Percentiles rank a stretch among this genome's conserved stretches.
Evolutionary conservation across 1,139 yeast genomes (phyloP).

Genomic region (Debaryomyces nepalensis): DNA sequence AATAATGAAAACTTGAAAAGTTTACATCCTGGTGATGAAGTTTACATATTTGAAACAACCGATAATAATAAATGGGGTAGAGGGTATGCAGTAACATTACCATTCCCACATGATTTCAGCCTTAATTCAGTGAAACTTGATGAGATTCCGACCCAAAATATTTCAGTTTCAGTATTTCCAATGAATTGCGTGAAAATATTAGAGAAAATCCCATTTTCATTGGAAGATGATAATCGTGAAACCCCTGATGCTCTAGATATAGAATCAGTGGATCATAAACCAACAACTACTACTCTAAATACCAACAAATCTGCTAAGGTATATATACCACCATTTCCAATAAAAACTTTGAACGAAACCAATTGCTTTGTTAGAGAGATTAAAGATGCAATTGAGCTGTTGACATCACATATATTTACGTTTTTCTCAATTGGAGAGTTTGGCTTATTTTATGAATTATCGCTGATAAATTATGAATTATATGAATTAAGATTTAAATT

Average conservation of each 20-base stretch:
- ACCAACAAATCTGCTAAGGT: conserved; percentile 10
- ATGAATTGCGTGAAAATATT: conserved; percentile 50
- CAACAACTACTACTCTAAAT: conserved; percentile 29
- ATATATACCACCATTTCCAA: conserved; percentile 18
- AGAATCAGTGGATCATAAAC: conserved; percentile 40
- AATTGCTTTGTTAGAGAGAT: conserved; percentile 55
- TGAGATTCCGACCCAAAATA: conserved; percentile 59
- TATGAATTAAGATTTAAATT: conserved; percentile 68
- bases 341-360: conserved; percentile 1
- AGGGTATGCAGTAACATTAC: conserved; percentile 68
- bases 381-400: conserved; percentile 56
- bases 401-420: conserved; percentile 68
- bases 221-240: conserved; percentile 30
- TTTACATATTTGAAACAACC: conserved; percentile 73
- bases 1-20: conserved; percentile 50
- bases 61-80: conserved; percentile 70
- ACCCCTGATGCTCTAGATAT: conserved; percentile 53
- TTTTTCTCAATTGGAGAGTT: conserved; percentile 75
- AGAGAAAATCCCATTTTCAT: conserved; percentile 37
- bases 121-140: conserved; percentile 64
- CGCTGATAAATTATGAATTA: conserved; percentile 58
- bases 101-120: conserved; percentile 71
- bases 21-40: conserved; percentile 80
- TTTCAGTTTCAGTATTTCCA: conserved; percentile 64
- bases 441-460: conserved; percentile 58